These are phyloP conservation scores for Trametes punicea DNA, from an alignment of 768 basidiomycete species.

Conservation along the genomic window DNA sequence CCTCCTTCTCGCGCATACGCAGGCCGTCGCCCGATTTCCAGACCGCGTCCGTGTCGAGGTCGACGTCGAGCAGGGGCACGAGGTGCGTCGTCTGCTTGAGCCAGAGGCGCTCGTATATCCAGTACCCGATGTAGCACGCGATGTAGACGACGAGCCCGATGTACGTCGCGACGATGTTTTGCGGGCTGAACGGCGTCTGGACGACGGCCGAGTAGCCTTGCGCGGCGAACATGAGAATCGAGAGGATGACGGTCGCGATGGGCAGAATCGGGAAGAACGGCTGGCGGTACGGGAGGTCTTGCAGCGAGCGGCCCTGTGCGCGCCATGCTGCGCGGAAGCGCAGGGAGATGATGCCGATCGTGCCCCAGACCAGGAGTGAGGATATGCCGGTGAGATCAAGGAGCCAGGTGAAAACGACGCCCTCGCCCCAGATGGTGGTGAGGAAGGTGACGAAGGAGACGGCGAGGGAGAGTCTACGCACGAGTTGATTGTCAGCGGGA, in stretches of 20 bases:
- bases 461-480: slow-evolving; percentile 42
- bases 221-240: slow-evolving; percentile 50
- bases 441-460: slow-evolving; percentile 51
- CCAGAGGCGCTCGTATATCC: slow-evolving; percentile 36
- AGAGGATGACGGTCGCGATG: slow-evolving; percentile 46
- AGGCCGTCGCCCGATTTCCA: slow-evolving; percentile 47
- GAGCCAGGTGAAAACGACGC: slow-evolving; percentile 55
- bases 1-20: slow-evolving; percentile 34
- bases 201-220: slow-evolving; percentile 50
- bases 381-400: slow-evolving; percentile 65
- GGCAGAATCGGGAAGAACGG: slow-evolving; percentile 55
- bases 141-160: slow-evolving; percentile 49
- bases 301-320: slow-evolving; percentile 46
- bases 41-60: slow-evolving; percentile 53
- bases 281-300: slow-evolving; percentile 57
- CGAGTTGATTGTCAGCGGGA: neutral
- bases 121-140: slow-evolving; percentile 43
- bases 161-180: slow-evolving; percentile 57
- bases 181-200: slow-evolving; percentile 40
- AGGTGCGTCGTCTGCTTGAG: slow-evolving; percentile 34
- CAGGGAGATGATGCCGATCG: slow-evolving; percentile 51
- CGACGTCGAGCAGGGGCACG: slow-evolving; percentile 41
- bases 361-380: slow-evolving; percentile 64
- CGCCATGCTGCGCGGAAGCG: slow-evolving; percentile 63
- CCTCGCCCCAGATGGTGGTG: slow-evolving; percentile 56